Base-by-base conservation (phyloP, 1,284 basidiomycete species). In the Malassezia nana region DNA sequence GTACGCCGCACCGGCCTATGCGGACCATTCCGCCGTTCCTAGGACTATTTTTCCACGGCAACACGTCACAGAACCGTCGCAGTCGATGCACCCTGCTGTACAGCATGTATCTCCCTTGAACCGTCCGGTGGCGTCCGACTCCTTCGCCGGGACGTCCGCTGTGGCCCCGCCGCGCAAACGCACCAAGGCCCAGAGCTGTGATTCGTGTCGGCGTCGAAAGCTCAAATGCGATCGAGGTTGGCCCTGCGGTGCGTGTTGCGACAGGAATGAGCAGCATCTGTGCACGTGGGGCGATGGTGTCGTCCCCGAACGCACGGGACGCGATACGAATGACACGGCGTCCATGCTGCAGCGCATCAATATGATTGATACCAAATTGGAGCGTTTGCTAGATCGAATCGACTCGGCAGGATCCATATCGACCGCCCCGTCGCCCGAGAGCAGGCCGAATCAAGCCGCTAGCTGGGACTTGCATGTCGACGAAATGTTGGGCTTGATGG, bases 161-260 rank as follows among this genome's bases (percentile, higher is more conserved):
- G 39, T 8, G 18, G 15, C 39, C 16, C 49, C 44, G 28, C 54
- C 54, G n/a, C 42, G 44, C n/a, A 69, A 66, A 35, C 58, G 64
- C 0, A 64, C 62, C 6, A 69, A 69, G 32, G 66, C 66, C 35
- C 65, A 65, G 26, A 67, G 65, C 35, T 69, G 66, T 55, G 65
- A 69, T 20, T 47, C 63, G 25, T 67, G 66, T 54, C 60, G 66
- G 26, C 51, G 67, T 7, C 55, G 67, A 15, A 69, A 69, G 43
- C 65, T 69, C 46, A 69, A 69, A 41, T 69, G 69, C 32, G 62
- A 66, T 40, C 62, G 71, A 3, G 59, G 62, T 12, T 61, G 66
- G 6, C 71, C 71, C 1, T 74, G 71, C 48, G 60, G 64, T 9
- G 69, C 69, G 33, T 74, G 71, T 52, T 54, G 66, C 58, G 70